Base-by-base conservation (phyloP, 192 early-diverging fungal genomes). In the Dissophora ornata region DNA sequence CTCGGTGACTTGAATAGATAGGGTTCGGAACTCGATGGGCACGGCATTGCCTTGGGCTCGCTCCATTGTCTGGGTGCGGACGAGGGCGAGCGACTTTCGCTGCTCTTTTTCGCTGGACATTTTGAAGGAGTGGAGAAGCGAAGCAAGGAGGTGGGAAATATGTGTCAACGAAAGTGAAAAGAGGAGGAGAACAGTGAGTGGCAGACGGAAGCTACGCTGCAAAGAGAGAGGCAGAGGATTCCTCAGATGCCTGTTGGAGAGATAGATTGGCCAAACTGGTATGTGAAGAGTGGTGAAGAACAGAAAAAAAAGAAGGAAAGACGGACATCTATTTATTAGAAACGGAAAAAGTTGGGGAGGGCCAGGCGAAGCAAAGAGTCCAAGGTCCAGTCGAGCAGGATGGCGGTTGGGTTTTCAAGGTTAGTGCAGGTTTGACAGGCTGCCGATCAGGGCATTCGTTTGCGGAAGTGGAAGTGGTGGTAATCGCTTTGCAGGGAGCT, bases 21-120 rank as follows among this genome's bases (percentile, higher is more conserved):
- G 60, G 10, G 83, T 85, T 9, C 83, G 65, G 54, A 79, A 85
- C 22, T 80, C 83, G 60, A 85, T 82, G 22, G 80, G 80, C 2
- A 57, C 49, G 52, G 66, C 67, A 40, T 79, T 52, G 26, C 73
- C 73, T 2, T 67, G 73, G 42, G 58, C 65, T 30, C 73, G 73
- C 59, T 77, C 73, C 57, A 77, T 46, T 41, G 73, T 77, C 40
- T 67, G 73, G 52, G 64, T 77, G 16, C 73, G 64, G 24, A 61
- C 58, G 24, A 77, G 28, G 7, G 64, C 73, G 16, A 67, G 64
- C 25, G 73, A 77, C 62, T 77, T 67, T 60, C 59, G 29, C 40
- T 48, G 36, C 34, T 77, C 73, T 57, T 77, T 77, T 33, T 77
- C 64, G 41, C 22, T 22, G 22, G 64, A n/a, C 73, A 77, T 77